A percentile compares a stretch with the other conserved stretches of the same genome.
Conservation (phyloP, 352 stramenopile genomes). For the Phytophthora foliorum region DNA sequence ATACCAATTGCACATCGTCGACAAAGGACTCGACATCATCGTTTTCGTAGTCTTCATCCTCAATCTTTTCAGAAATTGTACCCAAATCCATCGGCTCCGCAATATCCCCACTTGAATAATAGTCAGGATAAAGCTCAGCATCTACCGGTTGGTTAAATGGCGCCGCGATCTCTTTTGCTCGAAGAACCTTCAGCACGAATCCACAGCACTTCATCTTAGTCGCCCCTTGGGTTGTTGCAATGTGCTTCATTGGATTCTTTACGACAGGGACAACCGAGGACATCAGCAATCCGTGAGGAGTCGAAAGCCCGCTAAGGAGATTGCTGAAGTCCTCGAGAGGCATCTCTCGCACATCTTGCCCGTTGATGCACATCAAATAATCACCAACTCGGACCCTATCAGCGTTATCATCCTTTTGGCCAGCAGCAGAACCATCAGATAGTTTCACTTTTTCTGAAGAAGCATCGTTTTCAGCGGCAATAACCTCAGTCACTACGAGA, state of each 20-base stretch:
- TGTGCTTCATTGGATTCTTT: constrained; percentile 65
- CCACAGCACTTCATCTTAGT: constrained; percentile 75
- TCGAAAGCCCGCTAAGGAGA: constrained; percentile 32
- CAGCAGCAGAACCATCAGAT: constrained; percentile 11
- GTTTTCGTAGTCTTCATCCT: constrained; percentile 88
- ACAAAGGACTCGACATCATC: constrained; percentile 86
- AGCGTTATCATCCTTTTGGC: constrained; percentile 37
- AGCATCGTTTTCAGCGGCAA: constrained; percentile 12
- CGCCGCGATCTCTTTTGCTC: constrained; percentile 77
- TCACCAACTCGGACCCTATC: constrained; percentile 47
- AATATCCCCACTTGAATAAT: constrained; percentile 78
- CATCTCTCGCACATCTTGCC: constrained; percentile 51
- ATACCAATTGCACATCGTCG: constrained; percentile 84
- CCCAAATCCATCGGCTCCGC: constrained; percentile 84
- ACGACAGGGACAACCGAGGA: constrained; percentile 49
- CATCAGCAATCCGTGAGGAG: constrained; percentile 70
- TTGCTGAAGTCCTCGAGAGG: constrained; percentile 43
- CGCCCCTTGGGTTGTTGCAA: constrained; percentile 64
- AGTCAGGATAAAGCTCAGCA: constrained; percentile 85
- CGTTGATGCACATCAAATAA: constrained; percentile 67
- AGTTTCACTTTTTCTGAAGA: constrained; percentile 20
- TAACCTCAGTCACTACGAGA: constrained; percentile 54
- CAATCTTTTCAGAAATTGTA: constrained; percentile 86
- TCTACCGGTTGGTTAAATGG: constrained; percentile 91
- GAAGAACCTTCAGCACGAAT: constrained; percentile 80